Conservation (phyloP, 2,329 filamentous ascomycete species). For the Ceratocystis diversiconidia region DNA sequence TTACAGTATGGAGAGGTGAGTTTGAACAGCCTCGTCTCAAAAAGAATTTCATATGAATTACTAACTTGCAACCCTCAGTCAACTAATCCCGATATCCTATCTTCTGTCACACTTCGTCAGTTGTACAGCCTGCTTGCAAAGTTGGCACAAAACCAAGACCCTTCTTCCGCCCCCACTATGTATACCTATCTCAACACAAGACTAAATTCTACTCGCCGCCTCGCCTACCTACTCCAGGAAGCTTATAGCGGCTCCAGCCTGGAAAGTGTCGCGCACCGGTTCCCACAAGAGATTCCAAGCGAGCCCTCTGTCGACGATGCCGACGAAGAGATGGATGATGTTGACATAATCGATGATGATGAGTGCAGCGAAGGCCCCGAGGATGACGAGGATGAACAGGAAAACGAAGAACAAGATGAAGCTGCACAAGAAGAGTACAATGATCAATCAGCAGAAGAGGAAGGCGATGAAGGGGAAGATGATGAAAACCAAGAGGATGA, state of each 20-base stretch:
- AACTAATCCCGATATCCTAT: constrained; percentile 25
- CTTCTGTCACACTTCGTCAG: constrained; percentile 28
- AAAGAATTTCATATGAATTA: too few relatives aligned
- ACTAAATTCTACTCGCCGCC: constrained; percentile 28
- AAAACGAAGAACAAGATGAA: constrained; percentile 13
- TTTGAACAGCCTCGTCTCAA: background rate
- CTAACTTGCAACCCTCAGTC: constrained; percentile 23
- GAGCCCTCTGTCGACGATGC: constrained; percentile 22
- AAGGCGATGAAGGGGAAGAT: constrained; percentile 17
- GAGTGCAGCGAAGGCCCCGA: constrained; percentile 21
- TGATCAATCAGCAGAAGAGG: constrained; percentile 18
- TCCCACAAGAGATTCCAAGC: constrained; percentile 23
- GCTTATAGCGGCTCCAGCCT: constrained; percentile 30
- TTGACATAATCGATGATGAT: constrained; percentile 15
- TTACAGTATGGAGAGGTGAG: constrained; percentile 40
- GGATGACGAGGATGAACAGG: constrained; percentile 19
- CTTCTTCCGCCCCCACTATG: constrained; percentile 27
- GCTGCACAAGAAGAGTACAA: constrained; percentile 18
- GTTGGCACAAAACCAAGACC: constrained; percentile 32
- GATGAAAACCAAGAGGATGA: constrained; percentile 17
- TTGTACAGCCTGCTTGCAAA: constrained; percentile 32
- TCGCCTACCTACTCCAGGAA: constrained; percentile 30
- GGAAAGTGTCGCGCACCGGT: constrained; percentile 30
- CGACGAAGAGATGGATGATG: constrained; percentile 19
- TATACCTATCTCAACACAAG: constrained; percentile 32